These are phyloP conservation scores for Lachnellula occidentalis DNA, from an alignment of 2,329 filamentous ascomycete genomes.

Conservation along the genomic window DNA sequence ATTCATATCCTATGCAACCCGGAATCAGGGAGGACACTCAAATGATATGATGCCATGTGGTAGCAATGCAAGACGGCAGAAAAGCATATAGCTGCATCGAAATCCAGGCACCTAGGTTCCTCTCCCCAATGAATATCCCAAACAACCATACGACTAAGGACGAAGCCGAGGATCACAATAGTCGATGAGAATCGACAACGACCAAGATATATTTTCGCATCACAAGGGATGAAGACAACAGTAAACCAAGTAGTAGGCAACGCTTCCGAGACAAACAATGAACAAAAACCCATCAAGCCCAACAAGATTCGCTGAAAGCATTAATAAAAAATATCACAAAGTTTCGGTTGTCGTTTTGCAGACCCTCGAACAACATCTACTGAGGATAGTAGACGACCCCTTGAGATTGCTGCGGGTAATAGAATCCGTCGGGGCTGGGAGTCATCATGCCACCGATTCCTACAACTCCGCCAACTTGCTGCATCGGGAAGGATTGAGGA, in stretches of 20 bases:
- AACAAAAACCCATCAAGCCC: slow-evolving; percentile 18
- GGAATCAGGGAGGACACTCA: neutral
- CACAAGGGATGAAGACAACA: slow-evolving; percentile 6
- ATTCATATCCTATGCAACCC: slow-evolving; percentile 14
- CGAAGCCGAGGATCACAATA: slow-evolving; percentile 7
- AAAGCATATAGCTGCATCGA: slow-evolving; percentile 19
- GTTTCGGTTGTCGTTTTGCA: slow-evolving; percentile 7
- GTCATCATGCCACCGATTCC: slow-evolving; percentile 80
- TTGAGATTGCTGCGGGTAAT: slow-evolving; percentile 52
- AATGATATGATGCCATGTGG: slow-evolving; percentile 11
- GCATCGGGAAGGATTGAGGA: slow-evolving; percentile 47
- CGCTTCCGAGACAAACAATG: slow-evolving; percentile 26
- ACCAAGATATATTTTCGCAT: slow-evolving; percentile 19
- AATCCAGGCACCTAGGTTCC: neutral
- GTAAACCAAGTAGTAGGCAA: slow-evolving; percentile 16
- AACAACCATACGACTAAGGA: slow-evolving; percentile 10
- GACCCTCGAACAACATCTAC: slow-evolving; percentile 33
- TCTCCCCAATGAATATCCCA: slow-evolving; percentile 10
- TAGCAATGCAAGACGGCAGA: slow-evolving; percentile 17
- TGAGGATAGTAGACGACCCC: slow-evolving; percentile 58
- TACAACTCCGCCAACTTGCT: slow-evolving; percentile 48
- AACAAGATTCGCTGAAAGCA: slow-evolving; percentile 27
- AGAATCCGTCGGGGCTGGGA: slow-evolving; percentile 62
- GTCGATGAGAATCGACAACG: slow-evolving; percentile 10
- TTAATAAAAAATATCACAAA: slow-evolving; percentile 27